phyloP scores from a whole-genome alignment of 208 protist genomes.

The Trichomonas gallinae region DNA sequence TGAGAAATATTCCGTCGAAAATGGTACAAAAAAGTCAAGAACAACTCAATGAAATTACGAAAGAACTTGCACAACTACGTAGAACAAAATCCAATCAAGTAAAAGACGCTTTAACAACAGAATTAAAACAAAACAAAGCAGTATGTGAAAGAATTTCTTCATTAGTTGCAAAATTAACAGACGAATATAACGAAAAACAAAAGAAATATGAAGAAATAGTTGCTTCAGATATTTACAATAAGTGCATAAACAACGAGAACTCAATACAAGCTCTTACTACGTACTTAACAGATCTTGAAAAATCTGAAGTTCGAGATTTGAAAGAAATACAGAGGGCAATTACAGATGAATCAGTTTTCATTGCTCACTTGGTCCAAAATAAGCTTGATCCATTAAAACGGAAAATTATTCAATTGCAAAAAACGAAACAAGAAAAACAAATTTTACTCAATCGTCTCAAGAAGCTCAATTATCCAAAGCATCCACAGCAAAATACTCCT shows the following conservation, averaged over 20 bases:
- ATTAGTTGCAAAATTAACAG: neutral
- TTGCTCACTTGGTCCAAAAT: neutral
- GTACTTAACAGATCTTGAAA: neutral
- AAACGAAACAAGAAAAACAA: neutral
- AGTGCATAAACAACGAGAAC: neutral
- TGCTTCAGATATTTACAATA: neutral
- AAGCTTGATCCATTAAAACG: neutral
- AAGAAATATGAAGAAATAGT: neutral
- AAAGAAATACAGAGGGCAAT: neutral
- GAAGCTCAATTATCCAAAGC: neutral
- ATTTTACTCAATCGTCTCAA: neutral
- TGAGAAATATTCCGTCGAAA: neutral
- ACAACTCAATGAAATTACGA: neutral
- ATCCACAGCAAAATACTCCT: neutral
- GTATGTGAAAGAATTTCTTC: neutral
- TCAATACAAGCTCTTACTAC: neutral
- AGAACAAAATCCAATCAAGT: neutral
- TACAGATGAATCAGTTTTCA: neutral
- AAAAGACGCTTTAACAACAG: neutral
- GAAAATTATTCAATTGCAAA: neutral
- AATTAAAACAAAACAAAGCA: neutral
- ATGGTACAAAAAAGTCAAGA: neutral
- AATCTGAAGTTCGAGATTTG: neutral
- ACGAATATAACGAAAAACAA: neutral
- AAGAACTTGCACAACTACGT: neutral